Evolutionary conservation across 139 green algal species (phyloP), one percentile per base, ranked within the genome.

Genomic region (Closterium sp.): DNA sequence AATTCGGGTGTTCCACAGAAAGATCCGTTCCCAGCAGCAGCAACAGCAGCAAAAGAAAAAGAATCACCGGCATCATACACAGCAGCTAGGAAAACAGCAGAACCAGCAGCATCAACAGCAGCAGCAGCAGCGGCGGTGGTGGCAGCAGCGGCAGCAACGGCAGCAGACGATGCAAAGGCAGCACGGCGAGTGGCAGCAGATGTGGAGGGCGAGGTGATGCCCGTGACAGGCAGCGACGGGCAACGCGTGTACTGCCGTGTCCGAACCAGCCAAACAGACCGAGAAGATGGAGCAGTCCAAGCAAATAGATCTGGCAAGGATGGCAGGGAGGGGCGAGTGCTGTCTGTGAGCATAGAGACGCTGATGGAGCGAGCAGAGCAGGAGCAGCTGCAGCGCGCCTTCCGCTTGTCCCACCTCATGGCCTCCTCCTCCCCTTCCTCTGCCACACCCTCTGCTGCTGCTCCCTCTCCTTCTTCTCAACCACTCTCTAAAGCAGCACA

Each of bases 171-270:
- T 88, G 85, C 19, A 10, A 88, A 88, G 29, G 85, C 29, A 88
- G 29, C 28, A 88, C 85, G 85, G 85, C 85, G 85, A 30, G 32
- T 90, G 29, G 87, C 87, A 42, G 87, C 87, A 28, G 30, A 90
- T 17, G 31, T 90, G 29, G 87, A 90, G 31, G 87, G 87, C 87
- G 87, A 45, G 29, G n/a, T 42, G 30, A 90, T 90, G 87, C 30
- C 29, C 31, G 31, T 90, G 30, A 90, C 87, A 50, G 87, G 30
- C 24, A 31, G 29, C 29, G n/a, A 31, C 27, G 87, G 87, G 29
- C 29, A 90, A 31, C 87, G 87, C 30, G 87, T 45, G 30, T 90
- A 90, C 31, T 79, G 62, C 62, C 62, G 62, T 22, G 62, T 79
- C 17, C 24, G 62, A 50, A 29, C n/a, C 84, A 29, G 9, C 84